Percentiles rank a stretch among this genome's conserved stretches.
Evolutionary conservation across 179 eudicot species (phyloP).

Genomic region (Vitellaria paradoxa): DNA sequence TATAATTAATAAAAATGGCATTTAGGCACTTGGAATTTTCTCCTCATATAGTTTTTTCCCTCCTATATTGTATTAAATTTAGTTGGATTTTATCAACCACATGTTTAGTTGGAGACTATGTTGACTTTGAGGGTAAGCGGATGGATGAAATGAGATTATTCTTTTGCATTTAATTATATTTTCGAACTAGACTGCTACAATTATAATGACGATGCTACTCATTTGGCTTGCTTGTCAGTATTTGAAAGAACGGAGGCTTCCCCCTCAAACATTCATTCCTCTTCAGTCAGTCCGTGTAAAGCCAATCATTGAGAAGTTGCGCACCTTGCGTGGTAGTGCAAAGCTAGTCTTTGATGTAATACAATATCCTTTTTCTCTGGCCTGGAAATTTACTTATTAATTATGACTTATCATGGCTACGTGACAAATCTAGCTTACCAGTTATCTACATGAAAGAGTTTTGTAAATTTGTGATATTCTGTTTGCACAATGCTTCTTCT

Average conservation of each 20-base stretch:
- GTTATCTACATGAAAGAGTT: background rate
- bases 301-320: slow-evolving; percentile 77
- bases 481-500: background rate
- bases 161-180: background rate
- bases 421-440: background rate
- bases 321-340: slow-evolving; percentile 81
- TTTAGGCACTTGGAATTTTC: too few species aligned
- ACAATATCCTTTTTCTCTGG: slow-evolving; percentile 75
- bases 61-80: background rate
- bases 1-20: too few species aligned
- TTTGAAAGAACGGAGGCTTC: slow-evolving; percentile 92
- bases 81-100: background rate
- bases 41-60: background rate
- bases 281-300: slow-evolving; percentile 93
- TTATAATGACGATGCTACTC: background rate
- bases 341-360: slow-evolving; percentile 91
- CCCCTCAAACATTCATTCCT: slow-evolving; percentile 97
- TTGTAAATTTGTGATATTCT: background rate
- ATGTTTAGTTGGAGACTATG: background rate
- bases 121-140: background rate
- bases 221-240: slow-evolving; percentile 53
- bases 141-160: background rate
- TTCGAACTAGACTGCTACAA: background rate
- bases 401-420: background rate
- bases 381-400: background rate